phyloP scores from a whole-genome alignment of 768 basidiomycete genomes.

The Lactifluus echinatus region DNA sequence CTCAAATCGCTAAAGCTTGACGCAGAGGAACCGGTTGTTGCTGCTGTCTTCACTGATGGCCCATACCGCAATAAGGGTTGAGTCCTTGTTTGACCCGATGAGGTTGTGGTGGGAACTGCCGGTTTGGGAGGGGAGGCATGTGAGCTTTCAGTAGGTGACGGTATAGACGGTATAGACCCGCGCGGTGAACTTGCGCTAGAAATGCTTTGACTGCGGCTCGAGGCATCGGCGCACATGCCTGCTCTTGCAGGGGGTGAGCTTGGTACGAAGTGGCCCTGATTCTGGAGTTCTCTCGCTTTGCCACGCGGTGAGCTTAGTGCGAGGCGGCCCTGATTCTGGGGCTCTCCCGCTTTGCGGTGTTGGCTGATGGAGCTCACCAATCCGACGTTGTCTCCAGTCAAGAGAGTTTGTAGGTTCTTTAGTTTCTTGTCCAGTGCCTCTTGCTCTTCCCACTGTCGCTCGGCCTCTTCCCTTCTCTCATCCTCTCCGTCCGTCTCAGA shows the following conservation, averaged over 20 bases:
- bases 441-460: constrained; percentile 57
- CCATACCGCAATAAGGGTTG: constrained; percentile 30
- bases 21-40: constrained; percentile 48
- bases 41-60: constrained; percentile 32
- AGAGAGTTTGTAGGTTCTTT: constrained; percentile 56
- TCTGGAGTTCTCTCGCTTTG: constrained; percentile 12
- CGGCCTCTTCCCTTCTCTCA: constrained; percentile 59
- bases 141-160: constrained; percentile 54
- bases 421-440: constrained; percentile 61
- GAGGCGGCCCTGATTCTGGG: constrained; percentile 27
- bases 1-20: constrained; percentile 85
- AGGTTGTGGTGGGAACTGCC: not conserved
- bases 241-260: constrained; percentile 28
- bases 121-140: constrained; percentile 21
- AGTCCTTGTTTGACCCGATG: constrained; percentile 10
- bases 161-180: constrained; percentile 74
- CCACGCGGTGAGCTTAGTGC: constrained; percentile 31
- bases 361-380: constrained; percentile 39
- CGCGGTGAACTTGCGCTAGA: constrained; percentile 68
- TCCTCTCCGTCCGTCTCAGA: constrained; percentile 41
- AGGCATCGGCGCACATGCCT: constrained; percentile 34
- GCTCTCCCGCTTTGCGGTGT: constrained; percentile 12
- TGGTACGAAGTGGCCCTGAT: constrained; percentile 30
- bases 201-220: constrained; percentile 51
- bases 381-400: constrained; percentile 66